phyloP scores from a whole-genome alignment of 2,329 filamentous ascomycete species.

The Cryphonectria carpinicola region DNA sequence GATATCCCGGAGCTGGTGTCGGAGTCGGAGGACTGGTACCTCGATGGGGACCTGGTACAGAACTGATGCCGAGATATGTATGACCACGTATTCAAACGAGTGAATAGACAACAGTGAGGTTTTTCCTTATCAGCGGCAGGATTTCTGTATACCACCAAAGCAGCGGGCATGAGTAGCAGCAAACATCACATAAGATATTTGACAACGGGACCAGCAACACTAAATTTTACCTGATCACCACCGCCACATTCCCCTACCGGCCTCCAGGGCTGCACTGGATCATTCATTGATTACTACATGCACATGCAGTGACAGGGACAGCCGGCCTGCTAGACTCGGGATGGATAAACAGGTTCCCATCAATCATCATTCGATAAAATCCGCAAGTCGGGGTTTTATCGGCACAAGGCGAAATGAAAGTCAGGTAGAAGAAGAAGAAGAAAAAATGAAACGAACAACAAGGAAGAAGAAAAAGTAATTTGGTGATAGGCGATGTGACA shows the following conservation, averaged over 20 bases:
- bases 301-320: neutral
- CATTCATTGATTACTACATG: neutral
- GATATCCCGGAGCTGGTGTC: slow-evolving; percentile 75
- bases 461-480: neutral
- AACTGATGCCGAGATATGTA: neutral
- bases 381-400: neutral
- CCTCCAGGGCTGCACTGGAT: neutral
- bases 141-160: neutral
- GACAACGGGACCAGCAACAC: neutral
- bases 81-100: neutral
- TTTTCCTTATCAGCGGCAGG: neutral
- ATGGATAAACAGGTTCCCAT: neutral
- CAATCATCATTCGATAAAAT: neutral
- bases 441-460: neutral
- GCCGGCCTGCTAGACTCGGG: neutral
- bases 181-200: neutral
- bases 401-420: neutral
- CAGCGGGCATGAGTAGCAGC: neutral
- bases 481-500: neutral
- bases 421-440: too few relatives aligned
- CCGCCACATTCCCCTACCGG: neutral
- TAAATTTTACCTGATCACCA: neutral
- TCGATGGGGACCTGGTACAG: slow-evolving; percentile 20
- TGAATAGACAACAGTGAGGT: neutral
- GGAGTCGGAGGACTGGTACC: slow-evolving; percentile 30